phyloP scores from a whole-genome alignment of 352 stramenopile species.

The Phytophthora melonis region DNA sequence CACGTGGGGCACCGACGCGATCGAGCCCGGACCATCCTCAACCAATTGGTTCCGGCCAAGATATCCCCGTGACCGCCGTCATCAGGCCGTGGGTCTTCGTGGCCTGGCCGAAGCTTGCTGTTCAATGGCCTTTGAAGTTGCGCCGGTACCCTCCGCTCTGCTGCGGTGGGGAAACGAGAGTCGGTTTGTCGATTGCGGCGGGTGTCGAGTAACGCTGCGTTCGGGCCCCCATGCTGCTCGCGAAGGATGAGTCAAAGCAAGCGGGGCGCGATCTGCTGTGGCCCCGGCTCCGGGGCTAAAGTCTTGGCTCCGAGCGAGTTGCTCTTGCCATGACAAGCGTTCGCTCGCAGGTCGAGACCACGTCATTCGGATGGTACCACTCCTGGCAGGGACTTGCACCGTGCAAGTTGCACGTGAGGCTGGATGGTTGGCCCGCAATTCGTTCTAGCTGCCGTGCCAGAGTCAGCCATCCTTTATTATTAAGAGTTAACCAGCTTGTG shows the following conservation, averaged over 20 bases:
- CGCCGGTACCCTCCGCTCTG: not conserved
- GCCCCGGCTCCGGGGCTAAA: not conserved
- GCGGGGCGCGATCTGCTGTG: slow-evolving; percentile 15
- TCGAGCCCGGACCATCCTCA: not conserved
- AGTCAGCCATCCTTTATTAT: not conserved
- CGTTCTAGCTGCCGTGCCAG: too few species aligned
- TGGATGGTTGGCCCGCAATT: too few species aligned
- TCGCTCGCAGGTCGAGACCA: slow-evolving; percentile 8
- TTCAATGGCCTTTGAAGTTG: not conserved
- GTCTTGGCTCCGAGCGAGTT: slow-evolving; percentile 1
- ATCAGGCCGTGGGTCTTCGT: slow-evolving; percentile 13
- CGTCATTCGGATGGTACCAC: slow-evolving; percentile 11
- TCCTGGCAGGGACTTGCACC: too few species aligned
- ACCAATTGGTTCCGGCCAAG: not conserved
- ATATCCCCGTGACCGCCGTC: slow-evolving; percentile 11
- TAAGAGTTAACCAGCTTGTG: not conserved
- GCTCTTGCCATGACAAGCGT: slow-evolving; percentile 13
- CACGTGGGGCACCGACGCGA: not conserved
- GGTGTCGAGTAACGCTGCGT: not conserved
- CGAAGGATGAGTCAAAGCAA: slow-evolving; percentile 33
- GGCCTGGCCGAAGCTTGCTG: not conserved
- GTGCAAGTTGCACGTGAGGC: too few species aligned
- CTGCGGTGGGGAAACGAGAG: slow-evolving; percentile 18
- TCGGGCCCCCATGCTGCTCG: slow-evolving; percentile 1
- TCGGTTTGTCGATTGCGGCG: slow-evolving; percentile 30